Percentiles rank a stretch among this genome's conserved stretches.
These are phyloP conservation scores for Leucaena leucocephala DNA, from an alignment of 306 rosid genomes.

Conservation along the genomic window DNA sequence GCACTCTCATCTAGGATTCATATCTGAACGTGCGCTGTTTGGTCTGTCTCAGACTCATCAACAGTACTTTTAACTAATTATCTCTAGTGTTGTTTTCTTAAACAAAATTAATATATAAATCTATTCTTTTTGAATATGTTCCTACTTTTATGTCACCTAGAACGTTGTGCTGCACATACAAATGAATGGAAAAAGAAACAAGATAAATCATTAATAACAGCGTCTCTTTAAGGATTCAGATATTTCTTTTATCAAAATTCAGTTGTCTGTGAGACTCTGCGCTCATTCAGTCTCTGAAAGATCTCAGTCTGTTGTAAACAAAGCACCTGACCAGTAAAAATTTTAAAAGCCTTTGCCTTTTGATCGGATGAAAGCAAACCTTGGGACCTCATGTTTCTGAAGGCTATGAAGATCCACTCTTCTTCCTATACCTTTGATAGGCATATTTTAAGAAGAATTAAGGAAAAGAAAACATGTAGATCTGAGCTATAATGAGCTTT, in stretches of 20 bases:
- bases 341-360: neutral
- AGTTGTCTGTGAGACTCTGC: slow-evolving; percentile 2
- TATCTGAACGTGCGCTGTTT: slow-evolving; percentile 8
- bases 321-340: slow-evolving; percentile 5
- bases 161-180: slow-evolving; percentile 11
- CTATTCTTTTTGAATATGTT: slow-evolving; percentile 27
- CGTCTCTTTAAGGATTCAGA: slow-evolving; percentile 12
- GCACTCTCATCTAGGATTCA: neutral
- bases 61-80: neutral
- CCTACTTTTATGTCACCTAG: slow-evolving; percentile 30
- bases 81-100: neutral
- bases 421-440: neutral
- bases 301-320: slow-evolving; percentile 26
- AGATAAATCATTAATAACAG: neutral
- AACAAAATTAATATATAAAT: neutral
- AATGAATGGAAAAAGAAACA: slow-evolving; percentile 1
- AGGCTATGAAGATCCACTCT: neutral
- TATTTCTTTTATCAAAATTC: slow-evolving; percentile 14
- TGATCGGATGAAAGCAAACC: neutral
- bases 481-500: neutral
- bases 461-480: neutral
- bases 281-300: slow-evolving; percentile 25
- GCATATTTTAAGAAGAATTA: neutral
- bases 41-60: slow-evolving; percentile 7
- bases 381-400: neutral